Base-by-base conservation (phyloP, 2,329 filamentous ascomycete species). In the Beauveria brongniartii region DNA sequence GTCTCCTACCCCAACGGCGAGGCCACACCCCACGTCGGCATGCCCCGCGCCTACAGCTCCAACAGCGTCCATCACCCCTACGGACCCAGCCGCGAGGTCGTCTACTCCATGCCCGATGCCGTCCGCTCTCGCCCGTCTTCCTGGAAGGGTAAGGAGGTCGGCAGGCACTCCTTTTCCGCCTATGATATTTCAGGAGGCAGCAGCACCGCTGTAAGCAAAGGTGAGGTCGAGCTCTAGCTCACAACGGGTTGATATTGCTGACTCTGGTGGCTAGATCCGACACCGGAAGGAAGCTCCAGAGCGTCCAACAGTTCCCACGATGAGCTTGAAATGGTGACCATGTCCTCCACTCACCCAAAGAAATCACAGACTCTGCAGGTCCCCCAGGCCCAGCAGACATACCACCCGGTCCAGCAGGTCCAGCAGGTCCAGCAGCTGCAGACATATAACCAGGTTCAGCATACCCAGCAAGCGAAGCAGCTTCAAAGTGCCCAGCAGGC, bases 1-100 rank as follows among this genome's bases (percentile, higher is more conserved):
- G 76, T 79, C 41, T 77, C 78, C 6, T 82, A 79, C 62, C 77
- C 79, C 4, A 70, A 73, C 12, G 70, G 72, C 47, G 73, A 77
- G 60, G 70, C 71, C 40, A 75, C 65, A 41, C 77, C 78, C 18
- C 65, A 75, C 48, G 70, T 74, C 7, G 70, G 72, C 18, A 63
- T 78, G 53, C 76, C 77, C 9, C 73, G 74, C 48, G 72, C 75
- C 24, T 76, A 79, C 67, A 80, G 77, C 66, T 78, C 75, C 66
- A 73, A 67, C 64, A 75, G 73, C 64, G 69, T 75, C 30, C 43
- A 75, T 24, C 72, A 75, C 0, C 67, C 70, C 2, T 73, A 70
- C 68, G 66, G 69, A 24, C 67, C 68, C 24, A 66, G 63, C 48
- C 70, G 68, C 18, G 71, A 74, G 34, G 65, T 71, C n/a, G 64